These are phyloP conservation scores for Elasticomyces elasticus DNA, from an alignment of 495 filamentous ascomycete genomes.

Conservation along the genomic window DNA sequence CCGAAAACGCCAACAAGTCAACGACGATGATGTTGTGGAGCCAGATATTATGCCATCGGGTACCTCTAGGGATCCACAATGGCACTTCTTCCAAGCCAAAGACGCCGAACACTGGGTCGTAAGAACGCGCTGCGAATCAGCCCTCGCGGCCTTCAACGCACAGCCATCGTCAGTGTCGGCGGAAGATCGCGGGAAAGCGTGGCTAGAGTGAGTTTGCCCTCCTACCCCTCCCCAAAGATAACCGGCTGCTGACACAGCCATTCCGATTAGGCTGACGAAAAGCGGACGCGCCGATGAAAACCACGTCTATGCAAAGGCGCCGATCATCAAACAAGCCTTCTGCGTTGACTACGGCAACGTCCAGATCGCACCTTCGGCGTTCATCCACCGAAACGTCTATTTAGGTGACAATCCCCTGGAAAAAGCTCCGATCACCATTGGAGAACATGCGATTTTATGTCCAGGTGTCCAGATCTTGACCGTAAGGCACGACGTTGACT, in stretches of 20 bases:
- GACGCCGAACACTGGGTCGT: not conserved
- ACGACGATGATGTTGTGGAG: not conserved
- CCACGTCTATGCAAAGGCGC: not conserved
- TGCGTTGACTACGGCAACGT: constrained; percentile 12
- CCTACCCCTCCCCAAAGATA: not conserved
- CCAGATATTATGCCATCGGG: too few relatives aligned
- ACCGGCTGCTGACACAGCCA: not conserved
- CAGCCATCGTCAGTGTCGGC: not conserved
- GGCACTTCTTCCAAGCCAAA: not conserved
- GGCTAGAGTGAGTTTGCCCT: not conserved
- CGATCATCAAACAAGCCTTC: constrained; percentile 6
- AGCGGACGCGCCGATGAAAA: not conserved
- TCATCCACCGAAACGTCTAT: constrained; percentile 8
- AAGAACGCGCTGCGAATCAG: not conserved
- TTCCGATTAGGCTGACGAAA: not conserved
- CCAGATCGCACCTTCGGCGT: constrained; percentile 2
- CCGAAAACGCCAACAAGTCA: too few relatives aligned
- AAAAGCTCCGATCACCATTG: constrained; percentile 29
- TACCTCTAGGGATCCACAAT: not conserved
- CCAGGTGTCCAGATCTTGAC: constrained; percentile 39
- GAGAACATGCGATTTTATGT: constrained; percentile 36
- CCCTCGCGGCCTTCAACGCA: constrained; percentile 2
- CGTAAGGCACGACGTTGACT: constrained; percentile 38
- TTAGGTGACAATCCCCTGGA: constrained; percentile 1
- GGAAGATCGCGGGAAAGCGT: constrained; percentile 1